Percentiles rank a stretch among this genome's conserved stretches.
Evolutionary conservation across 1,139 yeast species (phyloP).

Genomic region (Saccharomyces hybrid): DNA sequence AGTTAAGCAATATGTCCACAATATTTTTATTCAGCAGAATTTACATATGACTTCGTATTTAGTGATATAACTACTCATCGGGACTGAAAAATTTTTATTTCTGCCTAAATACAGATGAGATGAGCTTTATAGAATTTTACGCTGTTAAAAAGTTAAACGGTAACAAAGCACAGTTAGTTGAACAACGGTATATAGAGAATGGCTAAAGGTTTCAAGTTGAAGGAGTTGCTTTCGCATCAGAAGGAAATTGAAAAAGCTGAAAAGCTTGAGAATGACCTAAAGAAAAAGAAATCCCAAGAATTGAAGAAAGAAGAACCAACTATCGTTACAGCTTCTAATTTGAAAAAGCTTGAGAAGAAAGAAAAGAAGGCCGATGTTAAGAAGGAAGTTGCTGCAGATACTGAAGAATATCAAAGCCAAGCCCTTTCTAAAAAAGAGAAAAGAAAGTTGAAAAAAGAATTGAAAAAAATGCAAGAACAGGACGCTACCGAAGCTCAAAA

Average conservation of each 20-base stretch:
- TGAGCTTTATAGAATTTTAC: constrained; percentile 16
- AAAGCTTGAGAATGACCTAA: constrained; percentile 18
- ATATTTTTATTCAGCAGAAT: neutral
- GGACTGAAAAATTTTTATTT: constrained; percentile 1
- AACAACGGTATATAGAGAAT: constrained; percentile 12
- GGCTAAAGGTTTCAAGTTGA: constrained; percentile 35
- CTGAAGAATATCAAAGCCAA: constrained; percentile 41
- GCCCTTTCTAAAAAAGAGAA: constrained; percentile 54
- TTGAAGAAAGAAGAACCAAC: constrained; percentile 29
- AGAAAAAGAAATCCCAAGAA: constrained; percentile 18
- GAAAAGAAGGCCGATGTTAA: constrained; percentile 6
- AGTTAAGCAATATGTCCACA: neutral
- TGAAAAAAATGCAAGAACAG: constrained; percentile 26
- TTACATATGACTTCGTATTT: neutral
- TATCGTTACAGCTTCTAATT: constrained; percentile 32
- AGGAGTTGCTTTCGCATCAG: constrained; percentile 29
- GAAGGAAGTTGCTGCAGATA: constrained; percentile 12
- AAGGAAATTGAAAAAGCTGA: constrained; percentile 20
- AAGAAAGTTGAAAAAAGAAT: constrained; percentile 52
- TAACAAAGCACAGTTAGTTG: neutral
- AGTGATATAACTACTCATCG: neutral
- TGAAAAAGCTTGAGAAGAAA: constrained; percentile 13
- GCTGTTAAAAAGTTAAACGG: neutral
- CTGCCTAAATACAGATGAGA: constrained; percentile 11
- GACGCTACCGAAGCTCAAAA: constrained; percentile 28